Evolutionary conservation across 768 basidiomycete genomes (phyloP).

Genomic region (Suillus subalutaceus): DNA sequence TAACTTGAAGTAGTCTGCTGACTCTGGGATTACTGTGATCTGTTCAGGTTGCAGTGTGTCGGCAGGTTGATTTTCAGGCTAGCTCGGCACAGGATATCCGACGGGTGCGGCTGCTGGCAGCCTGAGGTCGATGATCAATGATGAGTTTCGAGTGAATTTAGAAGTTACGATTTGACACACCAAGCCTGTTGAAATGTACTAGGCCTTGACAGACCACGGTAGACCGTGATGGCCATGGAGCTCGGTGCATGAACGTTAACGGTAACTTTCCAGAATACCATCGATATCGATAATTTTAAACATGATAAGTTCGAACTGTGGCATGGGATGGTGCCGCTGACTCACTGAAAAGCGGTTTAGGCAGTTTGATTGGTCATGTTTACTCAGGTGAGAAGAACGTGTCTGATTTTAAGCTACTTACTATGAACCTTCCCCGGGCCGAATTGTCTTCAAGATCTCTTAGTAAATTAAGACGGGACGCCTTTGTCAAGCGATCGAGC

Average conservation of each 20-base stretch:
- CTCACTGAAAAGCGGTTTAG: background rate
- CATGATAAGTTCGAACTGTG: background rate
- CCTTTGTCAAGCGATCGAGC: background rate
- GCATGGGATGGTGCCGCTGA: background rate
- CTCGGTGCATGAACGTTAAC: too few relatives aligned
- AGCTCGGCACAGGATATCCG: background rate
- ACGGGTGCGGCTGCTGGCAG: background rate
- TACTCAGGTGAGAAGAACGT: background rate
- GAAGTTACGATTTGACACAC: background rate
- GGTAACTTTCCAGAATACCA: too few relatives aligned
- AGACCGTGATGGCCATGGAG: background rate
- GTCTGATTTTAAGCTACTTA: too few relatives aligned
- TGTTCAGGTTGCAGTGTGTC: background rate
- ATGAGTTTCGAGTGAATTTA: background rate
- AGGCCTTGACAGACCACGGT: too few relatives aligned
- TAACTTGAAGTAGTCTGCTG: background rate
- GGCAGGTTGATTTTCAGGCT: background rate
- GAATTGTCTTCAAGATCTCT: background rate
- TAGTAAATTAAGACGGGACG: background rate
- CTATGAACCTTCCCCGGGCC: background rate
- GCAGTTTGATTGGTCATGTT: too few relatives aligned
- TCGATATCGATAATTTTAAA: constrained; percentile 1
- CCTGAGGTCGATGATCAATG: background rate
- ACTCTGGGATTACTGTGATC: background rate
- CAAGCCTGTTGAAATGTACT: background rate